Evolutionary conservation across 345 rosid species (phyloP), one percentile per base, ranked within the genome.

Genomic region (Euclidium syriacum): DNA sequence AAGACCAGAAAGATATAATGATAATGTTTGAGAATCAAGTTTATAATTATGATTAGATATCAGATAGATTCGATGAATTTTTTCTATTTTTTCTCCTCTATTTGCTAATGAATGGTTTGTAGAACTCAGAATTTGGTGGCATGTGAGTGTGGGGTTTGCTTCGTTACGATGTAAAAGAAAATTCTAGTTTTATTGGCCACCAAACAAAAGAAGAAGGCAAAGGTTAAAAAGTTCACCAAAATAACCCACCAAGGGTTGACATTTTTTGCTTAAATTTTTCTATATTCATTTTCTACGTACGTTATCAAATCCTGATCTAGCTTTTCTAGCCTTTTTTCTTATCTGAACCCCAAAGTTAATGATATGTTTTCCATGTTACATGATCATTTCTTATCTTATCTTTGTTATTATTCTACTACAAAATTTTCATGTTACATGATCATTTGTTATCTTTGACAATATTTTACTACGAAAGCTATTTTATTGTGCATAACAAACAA

Each of bases 131-230:
- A 55, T 46, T 47, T n/a, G 51, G 46, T 62, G 14, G 65, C 70
- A 71, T 71, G 70, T 71, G 75, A 63, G 64, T 63, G 75, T 71
- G 70, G 75, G 75, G 75, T 71, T 71, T 40, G 64, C 23, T 29
- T 55, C 52, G 58, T 22, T 39, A 40, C 52, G 23, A 55, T 39
- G 22, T 48, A 16, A 46, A 38, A 19, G 25, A 61, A 43, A 36
- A 56, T 5, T 60, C 27, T 0, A 7, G 44, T 52, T 61, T 35
- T 52, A 69, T 46, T 46, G 62, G 68, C 27, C 62, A 70, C 62
- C 62, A 54, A 46, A 53, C 3, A 11, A 23, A 19, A 26, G 22
- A 65, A 52, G 1, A 43, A 35, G 26, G 18, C 30, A 9, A 16
- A 35, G 7, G 15, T 44, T 35, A 10, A 30, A 70, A 62, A 71